Conservation (phyloP, 345 rosid species). For the Fremontodendron californicum region DNA sequence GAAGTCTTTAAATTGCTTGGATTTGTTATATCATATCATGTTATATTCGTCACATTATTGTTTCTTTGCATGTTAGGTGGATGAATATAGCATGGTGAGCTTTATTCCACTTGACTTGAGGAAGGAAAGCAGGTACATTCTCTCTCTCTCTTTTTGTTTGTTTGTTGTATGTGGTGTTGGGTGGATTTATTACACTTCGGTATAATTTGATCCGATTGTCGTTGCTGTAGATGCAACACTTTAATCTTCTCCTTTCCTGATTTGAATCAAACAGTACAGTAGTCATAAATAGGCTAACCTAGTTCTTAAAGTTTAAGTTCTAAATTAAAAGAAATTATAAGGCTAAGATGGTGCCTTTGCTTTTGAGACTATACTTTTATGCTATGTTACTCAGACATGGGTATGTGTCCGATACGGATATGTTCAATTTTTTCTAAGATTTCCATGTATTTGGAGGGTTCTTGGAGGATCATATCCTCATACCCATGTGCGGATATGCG, state of each 20-base stretch:
- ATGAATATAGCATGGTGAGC: conserved; percentile 86
- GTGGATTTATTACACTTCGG: not conserved
- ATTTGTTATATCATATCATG: not conserved
- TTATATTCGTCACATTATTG: not conserved
- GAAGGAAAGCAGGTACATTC: conserved; percentile 64
- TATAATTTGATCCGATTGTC: not conserved
- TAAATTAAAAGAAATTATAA: not conserved
- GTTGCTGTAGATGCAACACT: not conserved
- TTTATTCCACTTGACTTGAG: conserved; percentile 74
- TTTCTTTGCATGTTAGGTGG: conserved; percentile 44
- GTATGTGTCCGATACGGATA: too few relatives aligned
- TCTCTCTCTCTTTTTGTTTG: conserved; percentile 9
- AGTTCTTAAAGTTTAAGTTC: not conserved
- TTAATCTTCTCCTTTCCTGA: not conserved
- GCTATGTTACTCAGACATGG: too few relatives aligned
- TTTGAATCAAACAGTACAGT: not conserved
- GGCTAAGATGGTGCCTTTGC: not conserved
- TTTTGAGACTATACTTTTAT: not conserved
- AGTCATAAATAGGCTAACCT: not conserved
- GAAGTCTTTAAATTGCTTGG: not conserved
- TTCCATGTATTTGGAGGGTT: too few relatives aligned
- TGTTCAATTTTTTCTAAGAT: too few relatives aligned
- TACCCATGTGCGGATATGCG: too few relatives aligned
- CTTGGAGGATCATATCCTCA: too few relatives aligned
- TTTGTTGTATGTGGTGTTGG: not conserved